Evolutionary conservation across 2,329 filamentous ascomycete species (phyloP).

Genomic region (Fusarium devonianum): DNA sequence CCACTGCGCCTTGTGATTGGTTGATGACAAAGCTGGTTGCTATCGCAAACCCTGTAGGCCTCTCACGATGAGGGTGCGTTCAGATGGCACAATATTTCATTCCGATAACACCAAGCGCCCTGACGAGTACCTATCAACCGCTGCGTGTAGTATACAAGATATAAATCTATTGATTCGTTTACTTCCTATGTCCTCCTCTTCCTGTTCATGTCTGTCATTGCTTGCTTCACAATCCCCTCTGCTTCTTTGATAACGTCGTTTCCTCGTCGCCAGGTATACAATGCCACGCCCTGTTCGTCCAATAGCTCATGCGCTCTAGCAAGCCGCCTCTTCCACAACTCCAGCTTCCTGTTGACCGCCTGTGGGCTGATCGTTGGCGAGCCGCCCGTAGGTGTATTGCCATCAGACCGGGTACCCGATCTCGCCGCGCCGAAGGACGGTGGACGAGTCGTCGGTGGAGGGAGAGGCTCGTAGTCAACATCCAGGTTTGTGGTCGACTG

Average conservation of each 20-base stretch:
- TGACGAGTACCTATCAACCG: too few species aligned
- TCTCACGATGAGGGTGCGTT: too few species aligned
- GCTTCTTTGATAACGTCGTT: slow-evolving; percentile 73
- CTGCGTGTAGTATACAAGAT: too few species aligned
- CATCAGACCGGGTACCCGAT: slow-evolving; percentile 44
- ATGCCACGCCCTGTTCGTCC: slow-evolving; percentile 67
- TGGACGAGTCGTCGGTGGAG: slow-evolving; percentile 41
- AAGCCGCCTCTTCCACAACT: slow-evolving; percentile 74
- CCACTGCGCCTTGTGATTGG: slow-evolving; percentile 35
- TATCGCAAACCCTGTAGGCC: too few species aligned
- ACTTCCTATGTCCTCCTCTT: slow-evolving; percentile 27
- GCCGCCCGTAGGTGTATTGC: slow-evolving; percentile 43
- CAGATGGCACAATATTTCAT: too few species aligned
- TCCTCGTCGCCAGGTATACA: slow-evolving; percentile 78
- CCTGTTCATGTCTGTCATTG: slow-evolving; percentile 53
- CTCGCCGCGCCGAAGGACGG: slow-evolving; percentile 37
- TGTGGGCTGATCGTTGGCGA: slow-evolving; percentile 48
- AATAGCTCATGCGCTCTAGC: slow-evolving; percentile 69
- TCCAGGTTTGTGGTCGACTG: slow-evolving; percentile 49
- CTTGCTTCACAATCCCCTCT: slow-evolving; percentile 67
- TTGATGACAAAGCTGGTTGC: background rate
- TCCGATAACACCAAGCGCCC: too few species aligned
- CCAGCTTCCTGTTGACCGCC: slow-evolving; percentile 70
- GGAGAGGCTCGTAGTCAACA: slow-evolving; percentile 52
- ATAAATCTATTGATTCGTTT: slow-evolving; percentile 3